These are phyloP conservation scores for Kazachstania africana DNA, from an alignment of 805 yeast genomes.

Conservation along the genomic window DNA sequence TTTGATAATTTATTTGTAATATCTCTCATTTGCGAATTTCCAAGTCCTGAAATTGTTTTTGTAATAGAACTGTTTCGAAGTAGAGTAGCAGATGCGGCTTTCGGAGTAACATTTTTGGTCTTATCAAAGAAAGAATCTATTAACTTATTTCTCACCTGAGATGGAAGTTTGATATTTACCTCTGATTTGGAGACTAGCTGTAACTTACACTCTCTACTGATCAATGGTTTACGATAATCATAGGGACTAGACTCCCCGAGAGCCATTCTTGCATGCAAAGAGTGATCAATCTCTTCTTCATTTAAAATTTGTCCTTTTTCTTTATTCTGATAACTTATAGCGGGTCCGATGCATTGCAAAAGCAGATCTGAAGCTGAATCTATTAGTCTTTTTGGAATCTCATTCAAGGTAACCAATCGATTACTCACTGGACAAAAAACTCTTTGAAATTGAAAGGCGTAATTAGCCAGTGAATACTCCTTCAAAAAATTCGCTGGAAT, in stretches of 20 bases:
- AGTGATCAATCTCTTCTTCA: conserved; percentile 28
- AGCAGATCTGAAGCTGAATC: conserved; percentile 5
- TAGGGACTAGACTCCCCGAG: conserved; percentile 59
- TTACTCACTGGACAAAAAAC: conserved; percentile 59
- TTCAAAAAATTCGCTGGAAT: conserved; percentile 47
- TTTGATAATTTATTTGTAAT: neutral
- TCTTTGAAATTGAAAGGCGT: conserved; percentile 76
- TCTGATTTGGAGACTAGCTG: conserved; percentile 19
- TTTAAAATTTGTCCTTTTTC: conserved; percentile 18
- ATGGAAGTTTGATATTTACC: neutral
- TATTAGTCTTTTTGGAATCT: conserved; percentile 33
- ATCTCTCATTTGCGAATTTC: neutral
- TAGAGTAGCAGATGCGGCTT: neutral
- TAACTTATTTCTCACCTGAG: conserved; percentile 2
- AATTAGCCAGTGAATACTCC: conserved; percentile 54
- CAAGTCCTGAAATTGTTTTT: neutral
- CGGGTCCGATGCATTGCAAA: conserved; percentile 28
- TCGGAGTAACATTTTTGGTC: too few relatives aligned
- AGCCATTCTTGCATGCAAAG: conserved; percentile 46
- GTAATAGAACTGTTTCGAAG: neutral
- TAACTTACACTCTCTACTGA: conserved; percentile 22
- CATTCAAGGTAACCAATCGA: conserved; percentile 45
- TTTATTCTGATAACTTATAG: conserved; percentile 13
- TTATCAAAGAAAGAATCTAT: conserved; percentile 16
- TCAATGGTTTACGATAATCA: conserved; percentile 22